Evolutionary conservation across 2,329 filamentous ascomycete species (phyloP).

Genomic region (Ceratocystis huliohia): DNA sequence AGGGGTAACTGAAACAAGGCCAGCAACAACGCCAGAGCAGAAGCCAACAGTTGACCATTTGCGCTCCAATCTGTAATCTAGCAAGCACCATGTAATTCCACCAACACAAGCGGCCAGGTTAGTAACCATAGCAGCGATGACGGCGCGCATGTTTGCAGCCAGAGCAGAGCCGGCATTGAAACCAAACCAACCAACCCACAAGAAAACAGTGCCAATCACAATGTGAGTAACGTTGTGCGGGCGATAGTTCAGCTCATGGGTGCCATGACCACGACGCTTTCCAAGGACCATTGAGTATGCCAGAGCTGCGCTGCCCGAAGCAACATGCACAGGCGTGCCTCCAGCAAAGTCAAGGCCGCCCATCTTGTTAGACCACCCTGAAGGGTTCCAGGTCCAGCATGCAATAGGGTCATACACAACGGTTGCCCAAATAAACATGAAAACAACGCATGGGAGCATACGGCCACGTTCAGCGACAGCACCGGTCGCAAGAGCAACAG

Average conservation of each 20-base stretch:
- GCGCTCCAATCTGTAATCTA: conserved; percentile 77
- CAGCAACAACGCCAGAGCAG: conserved; percentile 80
- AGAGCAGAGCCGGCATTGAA: conserved; percentile 84
- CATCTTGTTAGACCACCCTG: conserved; percentile 66
- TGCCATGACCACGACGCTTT: conserved; percentile 71
- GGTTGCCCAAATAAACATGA: conserved; percentile 89
- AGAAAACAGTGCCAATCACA: conserved; percentile 81
- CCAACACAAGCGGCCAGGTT: conserved; percentile 75
- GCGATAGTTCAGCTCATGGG: conserved; percentile 78
- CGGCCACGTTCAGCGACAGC: conserved; percentile 77
- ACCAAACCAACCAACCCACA: conserved; percentile 93
- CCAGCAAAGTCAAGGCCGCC: conserved; percentile 82
- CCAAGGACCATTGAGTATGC: conserved; percentile 88
- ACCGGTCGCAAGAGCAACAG: conserved; percentile 70
- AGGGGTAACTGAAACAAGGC: conserved; percentile 77
- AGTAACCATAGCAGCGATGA: conserved; percentile 78
- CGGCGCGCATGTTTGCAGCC: conserved; percentile 66
- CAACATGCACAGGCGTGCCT: conserved; percentile 80
- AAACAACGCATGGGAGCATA: conserved; percentile 77
- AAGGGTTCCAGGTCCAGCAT: conserved; percentile 87
- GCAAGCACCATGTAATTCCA: conserved; percentile 76
- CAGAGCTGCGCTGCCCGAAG: conserved; percentile 68
- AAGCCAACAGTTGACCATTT: conserved; percentile 93
- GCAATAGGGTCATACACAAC: conserved; percentile 85
- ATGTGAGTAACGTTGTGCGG: conserved; percentile 90